These are phyloP conservation scores for Suillus bovinus DNA, from an alignment of 768 basidiomycete genomes.

Conservation along the genomic window DNA sequence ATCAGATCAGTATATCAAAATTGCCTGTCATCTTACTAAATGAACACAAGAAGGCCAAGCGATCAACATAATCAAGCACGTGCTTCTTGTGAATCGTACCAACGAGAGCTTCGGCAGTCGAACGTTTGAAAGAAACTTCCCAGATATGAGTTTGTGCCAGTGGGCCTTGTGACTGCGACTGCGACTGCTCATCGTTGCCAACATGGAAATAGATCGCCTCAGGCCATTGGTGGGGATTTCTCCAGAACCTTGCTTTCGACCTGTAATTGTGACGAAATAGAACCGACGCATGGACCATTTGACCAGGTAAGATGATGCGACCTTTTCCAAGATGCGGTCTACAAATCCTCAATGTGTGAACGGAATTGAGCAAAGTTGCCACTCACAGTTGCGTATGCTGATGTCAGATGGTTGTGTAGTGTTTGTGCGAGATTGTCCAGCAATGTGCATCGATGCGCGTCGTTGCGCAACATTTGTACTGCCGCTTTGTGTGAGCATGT, in stretches of 20 bases:
- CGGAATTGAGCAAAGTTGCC: not conserved
- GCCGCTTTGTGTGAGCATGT: too few species aligned
- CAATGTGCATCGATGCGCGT: too few species aligned
- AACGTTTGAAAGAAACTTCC: conserved; percentile 22
- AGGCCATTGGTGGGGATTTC: conserved; percentile 25
- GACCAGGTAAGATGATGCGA: conserved; percentile 29
- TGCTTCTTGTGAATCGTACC: conserved; percentile 4
- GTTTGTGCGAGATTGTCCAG: too few species aligned
- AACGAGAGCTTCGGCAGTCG: conserved; percentile 20
- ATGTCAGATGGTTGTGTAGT: too few species aligned
- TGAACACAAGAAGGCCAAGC: conserved; percentile 30
- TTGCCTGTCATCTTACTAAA: conserved; percentile 20
- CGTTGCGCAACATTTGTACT: too few species aligned
- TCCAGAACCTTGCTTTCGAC: conserved; percentile 24
- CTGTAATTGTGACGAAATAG: conserved; percentile 33
- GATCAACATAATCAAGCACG: conserved; percentile 23
- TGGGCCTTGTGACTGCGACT: conserved; percentile 2
- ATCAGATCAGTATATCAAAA: not conserved
- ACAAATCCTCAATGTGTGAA: conserved; percentile 11
- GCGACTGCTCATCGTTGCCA: not conserved
- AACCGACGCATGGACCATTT: conserved; percentile 33
- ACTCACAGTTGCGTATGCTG: conserved; percentile 22
- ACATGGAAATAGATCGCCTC: conserved; percentile 14
- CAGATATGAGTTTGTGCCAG: conserved; percentile 13
- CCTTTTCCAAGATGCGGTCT: conserved; percentile 30